Base-by-base conservation (phyloP, 2,329 filamentous ascomycete species). In the Cadophora gregata region DNA sequence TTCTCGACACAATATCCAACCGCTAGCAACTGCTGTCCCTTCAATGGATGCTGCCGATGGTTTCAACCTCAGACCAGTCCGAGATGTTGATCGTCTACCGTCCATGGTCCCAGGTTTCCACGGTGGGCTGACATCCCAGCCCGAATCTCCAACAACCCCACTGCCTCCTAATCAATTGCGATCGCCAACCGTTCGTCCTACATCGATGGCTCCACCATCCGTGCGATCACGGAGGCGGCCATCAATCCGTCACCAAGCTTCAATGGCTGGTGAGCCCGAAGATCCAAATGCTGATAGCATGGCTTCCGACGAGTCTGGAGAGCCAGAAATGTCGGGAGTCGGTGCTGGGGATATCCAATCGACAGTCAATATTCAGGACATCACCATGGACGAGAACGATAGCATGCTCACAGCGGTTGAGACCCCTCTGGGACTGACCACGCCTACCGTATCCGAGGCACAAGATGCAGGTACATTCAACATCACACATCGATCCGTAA, bases 391-490 rank as follows among this genome's bases (percentile, higher is more conserved):
- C 64, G 76, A 96, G 70, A 87, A 90, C 36, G 91, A 95, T 68
- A 87, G 89, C 72, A 90, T 97, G 77, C 85, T 97, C 42, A 89
- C 93, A 62, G 83, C 83, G 60, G 87, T 85, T 47, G 89, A 88
- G 62, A 87, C 91, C 2, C 86, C 89, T 3, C 87, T 97, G 38
- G 90, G 91, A 33, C 80, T 97, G 68, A 88, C 90, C 2, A 90
- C 93, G 8, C 91, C 91, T 1, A 91, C 91, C 38, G 91, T 91
- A 2, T 94, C 93, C 0, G 93, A 96, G 69, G 69, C 89, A n/a
- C 91, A 93, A 73, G 93, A 96, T 73, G 87, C 92, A 14, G 93
- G 95, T 65, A 93, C 93, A 0, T 97, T 98, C 80, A 96, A 97
- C 80, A 96, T 97, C 74, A 93, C 92, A 7, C 95, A 97, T 78